Conservation (phyloP, 805 yeast species). For the Candida coleopterorum region DNA sequence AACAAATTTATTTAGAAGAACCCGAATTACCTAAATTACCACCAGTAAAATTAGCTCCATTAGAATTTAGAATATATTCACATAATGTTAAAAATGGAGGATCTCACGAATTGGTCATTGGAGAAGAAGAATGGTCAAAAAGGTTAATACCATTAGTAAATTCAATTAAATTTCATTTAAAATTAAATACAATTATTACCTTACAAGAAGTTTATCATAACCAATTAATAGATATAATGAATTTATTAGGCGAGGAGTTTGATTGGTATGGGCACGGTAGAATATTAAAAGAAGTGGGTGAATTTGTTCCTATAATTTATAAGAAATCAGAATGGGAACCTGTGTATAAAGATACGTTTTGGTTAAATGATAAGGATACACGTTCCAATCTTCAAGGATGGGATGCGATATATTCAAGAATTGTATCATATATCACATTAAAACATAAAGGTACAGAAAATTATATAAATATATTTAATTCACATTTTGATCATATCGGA, state of each 20-base stretch:
- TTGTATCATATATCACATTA: slow-evolving; percentile 28
- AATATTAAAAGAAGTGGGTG: slow-evolving; percentile 22
- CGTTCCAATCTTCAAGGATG: slow-evolving; percentile 30
- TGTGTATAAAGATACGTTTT: slow-evolving; percentile 23
- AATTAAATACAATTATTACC: slow-evolving; percentile 29
- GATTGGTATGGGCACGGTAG: slow-evolving; percentile 28
- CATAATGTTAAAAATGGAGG: slow-evolving; percentile 33
- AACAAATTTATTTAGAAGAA: slow-evolving; percentile 4
- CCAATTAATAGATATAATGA: slow-evolving; percentile 29
- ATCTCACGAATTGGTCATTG: slow-evolving; percentile 16
- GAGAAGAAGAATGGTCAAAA: slow-evolving; percentile 24
- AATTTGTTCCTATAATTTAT: slow-evolving; percentile 30
- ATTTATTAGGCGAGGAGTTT: slow-evolving; percentile 27
- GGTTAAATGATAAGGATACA: slow-evolving; percentile 33
- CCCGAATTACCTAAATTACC: slow-evolving; percentile 13
- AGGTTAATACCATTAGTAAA: slow-evolving; percentile 15
- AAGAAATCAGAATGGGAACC: slow-evolving; percentile 25
- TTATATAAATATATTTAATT: slow-evolving; percentile 29
- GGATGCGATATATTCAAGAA: slow-evolving; percentile 34
- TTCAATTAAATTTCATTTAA: slow-evolving; percentile 23
- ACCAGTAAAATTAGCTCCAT: slow-evolving; percentile 9
- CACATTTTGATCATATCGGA: slow-evolving; percentile 37
- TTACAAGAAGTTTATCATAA: slow-evolving; percentile 35
- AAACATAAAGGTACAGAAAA: slow-evolving; percentile 22
- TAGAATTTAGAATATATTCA: slow-evolving; percentile 29